phyloP scores from a whole-genome alignment of 768 basidiomycete genomes.

The Strobilomyces dryophilus region DNA sequence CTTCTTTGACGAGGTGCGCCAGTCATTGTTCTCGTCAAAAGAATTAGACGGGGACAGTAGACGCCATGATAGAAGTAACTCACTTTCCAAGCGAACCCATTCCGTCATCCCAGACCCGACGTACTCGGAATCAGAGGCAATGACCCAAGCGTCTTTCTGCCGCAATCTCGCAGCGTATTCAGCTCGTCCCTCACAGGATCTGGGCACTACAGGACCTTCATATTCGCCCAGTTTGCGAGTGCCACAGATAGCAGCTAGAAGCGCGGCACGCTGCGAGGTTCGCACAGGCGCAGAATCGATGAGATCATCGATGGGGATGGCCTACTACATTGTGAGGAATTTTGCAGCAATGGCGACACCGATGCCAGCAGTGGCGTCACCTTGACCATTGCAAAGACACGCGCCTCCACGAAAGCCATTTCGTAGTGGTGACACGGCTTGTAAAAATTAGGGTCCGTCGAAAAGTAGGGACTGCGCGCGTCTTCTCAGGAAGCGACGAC shows the following conservation, averaged over 20 bases:
- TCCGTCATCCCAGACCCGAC: conserved; percentile 3
- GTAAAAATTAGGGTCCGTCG: neutral
- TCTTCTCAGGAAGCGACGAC: neutral
- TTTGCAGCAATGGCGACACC: conserved; percentile 19
- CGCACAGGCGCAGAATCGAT: conserved; percentile 12
- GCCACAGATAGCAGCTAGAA: neutral
- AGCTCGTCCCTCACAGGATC: neutral
- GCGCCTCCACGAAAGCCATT: neutral
- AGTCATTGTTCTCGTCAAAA: neutral
- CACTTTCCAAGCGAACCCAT: conserved; percentile 4
- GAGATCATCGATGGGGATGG: conserved; percentile 17
- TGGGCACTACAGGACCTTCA: no score
- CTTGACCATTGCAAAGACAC: neutral
- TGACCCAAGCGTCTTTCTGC: neutral
- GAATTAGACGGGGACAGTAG: neutral
- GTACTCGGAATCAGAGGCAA: neutral
- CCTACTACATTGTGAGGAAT: conserved; percentile 8
- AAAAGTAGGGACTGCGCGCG: neutral
- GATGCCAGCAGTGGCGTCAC: conserved; percentile 25
- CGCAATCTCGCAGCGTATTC: neutral
- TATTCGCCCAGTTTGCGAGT: neutral
- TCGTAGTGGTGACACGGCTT: conserved; percentile 15
- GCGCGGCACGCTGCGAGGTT: conserved; percentile 17
- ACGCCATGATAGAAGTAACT: neutral
- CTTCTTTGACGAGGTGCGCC: neutral